Base-by-base conservation (phyloP, 352 stramenopile genomes). In the Phytophthora sansomeana region DNA sequence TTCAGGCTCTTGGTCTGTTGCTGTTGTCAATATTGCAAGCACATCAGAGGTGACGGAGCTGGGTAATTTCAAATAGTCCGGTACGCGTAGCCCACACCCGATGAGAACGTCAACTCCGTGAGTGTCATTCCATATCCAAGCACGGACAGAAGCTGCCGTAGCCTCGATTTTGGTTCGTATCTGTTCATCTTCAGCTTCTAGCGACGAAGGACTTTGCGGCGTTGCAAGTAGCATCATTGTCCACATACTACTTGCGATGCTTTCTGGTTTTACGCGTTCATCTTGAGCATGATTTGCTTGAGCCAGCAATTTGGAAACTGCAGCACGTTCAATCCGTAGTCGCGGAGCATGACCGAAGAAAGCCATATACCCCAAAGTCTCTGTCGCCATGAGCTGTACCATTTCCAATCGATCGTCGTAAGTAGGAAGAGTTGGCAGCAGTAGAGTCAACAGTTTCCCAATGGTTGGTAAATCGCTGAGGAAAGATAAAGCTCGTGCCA, bases 361-460 rank as follows among this genome's bases (percentile, higher is more conserved):
- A 8, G 81, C 65, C 83, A 90, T 75, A 33, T 90, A 87, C 1
- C 83, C 83, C 32, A 90, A 74, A 62, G 87, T 84, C 44, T 92
- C 73, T 0, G 81, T 79, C 0, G 68, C 83, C 67, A 90, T 85
- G 51, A 85, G 78, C 36, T 92, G 83, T n/a, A 79, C 54, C 9
- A 67, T 81, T 3, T 81, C 51, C 54, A 71, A 39, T 14, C 66
- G 32, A 68, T 73, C 32, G 46, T 54, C 6, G 57, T 67, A 7
- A 71, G 51, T 28, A 72, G 60, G n/a, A 3, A 42, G 53, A 55
- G 35, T 7, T 38, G 61, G 49, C 2, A 60, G 36, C 11, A 32
- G 21, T 30, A 71, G 29, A 19, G 54, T 53, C 14, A 92, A 50
- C 0, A 92, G 52, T 24, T 70, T 69, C 1, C 69, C 55, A 1